These are phyloP conservation scores for Pythium guiyangense DNA, from an alignment of 352 stramenopile genomes.

Conservation along the genomic window DNA sequence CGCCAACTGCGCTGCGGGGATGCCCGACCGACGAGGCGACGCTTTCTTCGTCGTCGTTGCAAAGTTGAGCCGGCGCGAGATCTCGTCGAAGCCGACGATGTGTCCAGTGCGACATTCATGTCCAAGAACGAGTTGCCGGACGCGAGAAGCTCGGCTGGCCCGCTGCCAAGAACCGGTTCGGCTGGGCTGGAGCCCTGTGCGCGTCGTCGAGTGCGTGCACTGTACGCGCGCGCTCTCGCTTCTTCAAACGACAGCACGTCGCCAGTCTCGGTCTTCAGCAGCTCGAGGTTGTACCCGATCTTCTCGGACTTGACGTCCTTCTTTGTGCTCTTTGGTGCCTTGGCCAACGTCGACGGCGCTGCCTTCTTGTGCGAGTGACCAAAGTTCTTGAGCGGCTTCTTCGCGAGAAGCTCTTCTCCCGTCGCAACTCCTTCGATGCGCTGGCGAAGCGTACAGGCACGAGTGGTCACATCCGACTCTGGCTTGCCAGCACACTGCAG, in stretches of 20 bases:
- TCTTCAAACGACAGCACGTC: conserved; percentile 79
- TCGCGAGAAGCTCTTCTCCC: conserved; percentile 69
- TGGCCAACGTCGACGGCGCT: conserved; percentile 4
- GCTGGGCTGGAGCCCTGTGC: conserved; percentile 12
- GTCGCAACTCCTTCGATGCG: conserved; percentile 59
- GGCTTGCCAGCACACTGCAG: conserved; percentile 8
- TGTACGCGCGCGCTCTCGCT: conserved; percentile 41
- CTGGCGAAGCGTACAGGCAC: conserved; percentile 67
- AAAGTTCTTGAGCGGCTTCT: conserved; percentile 82
- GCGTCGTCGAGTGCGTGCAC: conserved; percentile 3
- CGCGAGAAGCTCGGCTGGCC: neutral
- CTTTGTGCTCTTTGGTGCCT: conserved; percentile 16
- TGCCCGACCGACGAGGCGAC: conserved; percentile 6
- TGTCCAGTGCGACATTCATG: conserved; percentile 4
- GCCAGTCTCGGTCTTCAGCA: conserved; percentile 32
- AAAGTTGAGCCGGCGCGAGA: conserved; percentile 20
- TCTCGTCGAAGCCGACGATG: conserved; percentile 12
- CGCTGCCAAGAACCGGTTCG: conserved; percentile 19
- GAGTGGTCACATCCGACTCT: conserved; percentile 33
- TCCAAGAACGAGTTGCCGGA: conserved; percentile 17
- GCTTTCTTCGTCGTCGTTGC: conserved; percentile 15
- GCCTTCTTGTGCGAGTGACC: neutral
- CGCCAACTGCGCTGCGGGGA: conserved; percentile 11
- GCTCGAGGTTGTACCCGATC: conserved; percentile 37
- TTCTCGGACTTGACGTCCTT: conserved; percentile 19